Percentiles rank a stretch among this genome's conserved stretches.
These are phyloP conservation scores for Skeletonema grethae DNA, from an alignment of 108 stramenopile species.

Conservation along the genomic window DNA sequence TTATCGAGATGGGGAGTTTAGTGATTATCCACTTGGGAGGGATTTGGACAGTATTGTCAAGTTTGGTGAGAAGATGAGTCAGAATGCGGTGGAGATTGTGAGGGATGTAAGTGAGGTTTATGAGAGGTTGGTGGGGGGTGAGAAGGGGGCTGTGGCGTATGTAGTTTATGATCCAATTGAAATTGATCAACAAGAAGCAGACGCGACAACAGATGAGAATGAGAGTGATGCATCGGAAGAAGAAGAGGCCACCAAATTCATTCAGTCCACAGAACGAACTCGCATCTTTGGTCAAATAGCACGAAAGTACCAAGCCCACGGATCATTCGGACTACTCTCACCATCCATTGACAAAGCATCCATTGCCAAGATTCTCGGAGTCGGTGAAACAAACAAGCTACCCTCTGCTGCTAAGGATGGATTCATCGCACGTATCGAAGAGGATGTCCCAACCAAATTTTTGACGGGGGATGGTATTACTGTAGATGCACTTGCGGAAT, in stretches of 20 bases:
- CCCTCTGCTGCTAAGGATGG: slow-evolving; percentile 6
- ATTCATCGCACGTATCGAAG: slow-evolving; percentile 60
- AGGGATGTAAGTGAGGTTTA: background rate
- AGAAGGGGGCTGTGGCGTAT: slow-evolving; percentile 56
- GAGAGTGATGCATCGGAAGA: slow-evolving; percentile 44
- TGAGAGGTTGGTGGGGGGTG: background rate
- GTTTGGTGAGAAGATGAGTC: slow-evolving; percentile 78
- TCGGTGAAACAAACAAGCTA: slow-evolving; percentile 15
- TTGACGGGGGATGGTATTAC: slow-evolving; percentile 16
- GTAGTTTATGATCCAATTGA: slow-evolving; percentile 59
- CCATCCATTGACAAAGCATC: slow-evolving; percentile 35
- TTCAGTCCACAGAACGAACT: slow-evolving; percentile 53
- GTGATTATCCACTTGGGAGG: slow-evolving; percentile 75
- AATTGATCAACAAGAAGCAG: too few species aligned
- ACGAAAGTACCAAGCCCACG: slow-evolving; percentile 63
- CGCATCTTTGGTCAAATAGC: slow-evolving; percentile 77
- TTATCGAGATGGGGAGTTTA: slow-evolving; percentile 61
- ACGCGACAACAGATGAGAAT: background rate
- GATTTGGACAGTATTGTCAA: slow-evolving; percentile 56
- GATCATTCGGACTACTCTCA: slow-evolving; percentile 63
- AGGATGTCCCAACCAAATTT: slow-evolving; percentile 41
- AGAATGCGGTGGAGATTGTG: slow-evolving; percentile 53
- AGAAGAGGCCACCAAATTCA: slow-evolving; percentile 37
- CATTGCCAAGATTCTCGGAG: slow-evolving; percentile 37
- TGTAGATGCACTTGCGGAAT: slow-evolving; percentile 44